Base-by-base conservation (phyloP, 2,329 filamentous ascomycete genomes). In the Phialemonium atrogriseum region DNA sequence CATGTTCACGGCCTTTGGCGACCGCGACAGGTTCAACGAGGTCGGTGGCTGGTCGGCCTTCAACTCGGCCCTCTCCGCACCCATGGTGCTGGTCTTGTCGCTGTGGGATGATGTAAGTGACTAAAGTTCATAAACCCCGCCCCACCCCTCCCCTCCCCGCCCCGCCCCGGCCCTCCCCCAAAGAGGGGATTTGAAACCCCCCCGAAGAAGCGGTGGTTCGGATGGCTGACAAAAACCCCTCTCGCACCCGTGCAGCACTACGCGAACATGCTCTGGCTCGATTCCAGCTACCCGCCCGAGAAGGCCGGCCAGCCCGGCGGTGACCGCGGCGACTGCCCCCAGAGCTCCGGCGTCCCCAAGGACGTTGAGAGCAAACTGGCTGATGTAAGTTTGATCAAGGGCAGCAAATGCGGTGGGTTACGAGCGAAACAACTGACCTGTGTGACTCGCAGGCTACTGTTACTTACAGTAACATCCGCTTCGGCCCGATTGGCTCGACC, bases 231-330 rank as follows among this genome's bases (percentile, higher is more conserved):
- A n/a, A n/a, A n/a, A n/a, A n/a, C n/a, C n/a, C n/a, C n/a, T n/a
- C n/a, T n/a, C n/a, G n/a, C n/a, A n/a, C n/a, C n/a, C n/a, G n/a
- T n/a, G n/a, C n/a, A n/a, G n/a, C n/a, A n/a, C n/a, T 56, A 65
- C 27, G 59, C 69, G 43, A 66, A 74, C 55, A 80, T 81, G 72
- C 63, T 77, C 42, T 82, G 77, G 78, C 68, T 83, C 43, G 77
- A 82, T 60, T 48, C 44, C 38, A 60, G 51, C 40, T 77, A 71
- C 59, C 73, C 73, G 24, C 58, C 60, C 32, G 43, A 55, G 15
- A 37, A 40, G 34, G 37, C 54, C 7, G 53, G 55, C 13, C 38
- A 34, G 2, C 63, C 61, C 23, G 68, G 70, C 43, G 58, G 58
- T 33, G 56, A 59, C 33, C 64, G 70, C 48, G 70, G 70, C 32